phyloP scores from a whole-genome alignment of 495 filamentous ascomycete genomes.

The Neurospora africana region DNA sequence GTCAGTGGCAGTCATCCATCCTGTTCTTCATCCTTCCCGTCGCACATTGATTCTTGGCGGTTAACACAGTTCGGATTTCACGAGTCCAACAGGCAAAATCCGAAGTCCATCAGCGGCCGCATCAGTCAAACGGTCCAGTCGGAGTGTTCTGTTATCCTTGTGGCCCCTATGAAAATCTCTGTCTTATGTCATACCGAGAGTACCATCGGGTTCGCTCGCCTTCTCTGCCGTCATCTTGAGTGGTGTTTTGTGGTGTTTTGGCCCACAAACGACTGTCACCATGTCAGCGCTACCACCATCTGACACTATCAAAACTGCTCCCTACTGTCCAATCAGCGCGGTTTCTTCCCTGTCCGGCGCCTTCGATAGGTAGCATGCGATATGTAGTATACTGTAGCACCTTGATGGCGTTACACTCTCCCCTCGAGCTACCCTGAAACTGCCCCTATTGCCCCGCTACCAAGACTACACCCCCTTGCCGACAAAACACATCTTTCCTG shows the following conservation, averaged over 20 bases:
- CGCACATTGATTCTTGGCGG: background rate
- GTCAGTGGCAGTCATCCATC: background rate
- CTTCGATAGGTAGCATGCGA: background rate
- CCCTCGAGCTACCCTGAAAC: background rate
- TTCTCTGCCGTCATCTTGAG: background rate
- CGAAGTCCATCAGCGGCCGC: background rate
- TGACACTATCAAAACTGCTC: background rate
- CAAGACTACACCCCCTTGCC: background rate
- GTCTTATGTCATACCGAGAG: background rate
- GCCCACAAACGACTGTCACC: background rate
- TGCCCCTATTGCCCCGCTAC: background rate
- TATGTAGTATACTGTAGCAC: too few relatives aligned
- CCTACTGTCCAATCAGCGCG: background rate
- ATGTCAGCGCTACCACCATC: background rate
- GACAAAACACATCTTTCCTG: background rate
- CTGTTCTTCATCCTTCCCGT: background rate
- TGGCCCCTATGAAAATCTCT: background rate
- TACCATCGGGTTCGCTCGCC: background rate
- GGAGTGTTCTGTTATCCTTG: background rate
- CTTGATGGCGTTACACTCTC: background rate
- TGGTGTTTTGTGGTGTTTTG: background rate
- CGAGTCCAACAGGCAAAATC: background rate
- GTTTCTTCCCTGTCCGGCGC: background rate
- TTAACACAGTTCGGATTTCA: background rate
- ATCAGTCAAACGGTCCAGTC: background rate